Percentiles rank a stretch among this genome's conserved stretches.
Evolutionary conservation across 441 rosid genomes (phyloP).

Genomic region (Gossypium aridum): DNA sequence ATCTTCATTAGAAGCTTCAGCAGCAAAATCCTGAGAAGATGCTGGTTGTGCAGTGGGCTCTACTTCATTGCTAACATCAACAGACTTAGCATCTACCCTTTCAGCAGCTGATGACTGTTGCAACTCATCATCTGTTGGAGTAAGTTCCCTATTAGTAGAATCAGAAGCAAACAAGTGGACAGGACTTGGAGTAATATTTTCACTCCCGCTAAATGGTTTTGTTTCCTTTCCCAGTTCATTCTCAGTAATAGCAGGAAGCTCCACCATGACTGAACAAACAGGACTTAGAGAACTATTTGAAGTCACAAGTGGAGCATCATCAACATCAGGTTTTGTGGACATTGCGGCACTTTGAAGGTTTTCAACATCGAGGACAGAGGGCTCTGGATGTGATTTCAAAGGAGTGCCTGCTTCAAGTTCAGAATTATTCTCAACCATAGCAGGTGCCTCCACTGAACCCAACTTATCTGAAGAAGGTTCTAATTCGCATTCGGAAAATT

Average conservation of each 20-base stretch:
- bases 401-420: constrained; percentile 4
- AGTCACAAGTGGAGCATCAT: neutral
- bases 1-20: constrained; percentile 7
- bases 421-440: neutral
- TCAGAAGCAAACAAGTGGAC: constrained; percentile 14
- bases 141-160: constrained; percentile 10
- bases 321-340: constrained; percentile 8
- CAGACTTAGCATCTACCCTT: constrained; percentile 15
- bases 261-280: constrained; percentile 9
- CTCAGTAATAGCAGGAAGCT: neutral
- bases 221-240: neutral
- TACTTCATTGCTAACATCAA: constrained; percentile 13
- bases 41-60: constrained; percentile 15
- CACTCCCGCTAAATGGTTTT: neutral
- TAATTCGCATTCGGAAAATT: neutral
- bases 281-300: neutral
- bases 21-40: constrained; percentile 8
- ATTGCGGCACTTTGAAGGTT: neutral
- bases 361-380: neutral
- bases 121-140: constrained; percentile 15
- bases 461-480: neutral
- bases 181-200: neutral
- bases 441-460: neutral
- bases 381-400: neutral
- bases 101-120: constrained; percentile 14